Base-by-base conservation (phyloP, 129 eudicot genomes). In the Saposhnikovia divaricata region DNA sequence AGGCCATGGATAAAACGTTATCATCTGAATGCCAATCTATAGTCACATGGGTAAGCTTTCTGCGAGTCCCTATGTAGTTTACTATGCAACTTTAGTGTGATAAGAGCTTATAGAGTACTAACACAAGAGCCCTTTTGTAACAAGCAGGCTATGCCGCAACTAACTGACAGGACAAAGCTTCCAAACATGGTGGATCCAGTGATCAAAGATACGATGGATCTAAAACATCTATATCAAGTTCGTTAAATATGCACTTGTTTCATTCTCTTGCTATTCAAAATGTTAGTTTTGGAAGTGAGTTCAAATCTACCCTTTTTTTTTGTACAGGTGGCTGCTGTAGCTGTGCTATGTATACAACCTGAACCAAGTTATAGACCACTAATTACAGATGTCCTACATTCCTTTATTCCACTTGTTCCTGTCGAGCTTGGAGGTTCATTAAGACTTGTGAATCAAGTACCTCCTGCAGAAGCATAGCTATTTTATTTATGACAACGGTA, bases 121-220 rank as follows among this genome's bases (percentile, higher is more conserved):
- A 61, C 31, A 16, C 31, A 68, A 37, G 51, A 5, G 53, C 75
- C 19, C 61, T 80, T 38, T 25, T 74, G 31, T 57, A 42, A 71
- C 53, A 75, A 79, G 63, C 87, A 89, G 92, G 92, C 88, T 5
- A 81, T 80, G 83, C 98, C 97, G 63, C 98, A 94, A 80, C 85
- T 94, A 15, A 90, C 93, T 3, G 96, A 94, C 85, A 91, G 97
- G 65, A 78, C 93, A 77, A 94, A 92, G 89, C 96, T 94, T 79
- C 93, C 93, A 43, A 87, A 84, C 92, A 89, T 89, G 44, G 84
- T 89, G 31, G 92, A 89, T 82, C 87, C 88, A 9, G 83, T 77
- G 48, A 84, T 86, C 37, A 81, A 73, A 78, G 73, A 86, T 72
- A 78, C 81, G 3, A 89, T 89, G 88, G 90, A 89, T 76, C 81